These are phyloP conservation scores for Mycena haematopus DNA, from an alignment of 768 basidiomycete species.

Conservation along the genomic window DNA sequence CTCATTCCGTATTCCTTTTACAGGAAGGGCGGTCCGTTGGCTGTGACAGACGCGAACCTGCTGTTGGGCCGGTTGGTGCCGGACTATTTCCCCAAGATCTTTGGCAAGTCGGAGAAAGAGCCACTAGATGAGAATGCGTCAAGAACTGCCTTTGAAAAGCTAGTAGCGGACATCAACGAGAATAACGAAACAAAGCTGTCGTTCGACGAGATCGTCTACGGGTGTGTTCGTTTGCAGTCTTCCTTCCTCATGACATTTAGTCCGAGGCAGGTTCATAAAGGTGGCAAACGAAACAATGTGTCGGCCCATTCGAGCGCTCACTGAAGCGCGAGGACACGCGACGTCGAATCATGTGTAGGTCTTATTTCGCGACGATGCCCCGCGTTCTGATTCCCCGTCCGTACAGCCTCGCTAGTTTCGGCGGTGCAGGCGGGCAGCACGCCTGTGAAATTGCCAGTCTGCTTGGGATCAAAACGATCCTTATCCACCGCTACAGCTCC, in stretches of 20 bases:
- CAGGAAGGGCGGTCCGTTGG: slow-evolving; percentile 90
- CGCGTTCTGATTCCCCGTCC: slow-evolving; percentile 5
- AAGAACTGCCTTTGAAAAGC: slow-evolving; percentile 64
- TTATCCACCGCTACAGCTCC: slow-evolving; percentile 91
- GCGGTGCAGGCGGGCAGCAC: slow-evolving; percentile 91
- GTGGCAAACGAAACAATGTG: slow-evolving; percentile 98
- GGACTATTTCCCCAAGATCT: slow-evolving; percentile 94
- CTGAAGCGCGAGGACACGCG: slow-evolving; percentile 88
- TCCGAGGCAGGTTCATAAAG: slow-evolving; percentile 78
- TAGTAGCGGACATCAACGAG: slow-evolving; percentile 75
- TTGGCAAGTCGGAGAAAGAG: slow-evolving; percentile 88
- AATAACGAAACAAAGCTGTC: slow-evolving; percentile 62
- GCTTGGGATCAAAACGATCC: slow-evolving; percentile 85
- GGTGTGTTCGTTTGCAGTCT: slow-evolving; percentile 51
- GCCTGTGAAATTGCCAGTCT: slow-evolving; percentile 91
- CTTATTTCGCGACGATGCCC: neutral
- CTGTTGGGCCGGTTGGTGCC: slow-evolving; percentile 88
- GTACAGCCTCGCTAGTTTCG: slow-evolving; percentile 80
- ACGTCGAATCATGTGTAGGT: slow-evolving; percentile 73
- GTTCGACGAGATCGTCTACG: slow-evolving; percentile 89
- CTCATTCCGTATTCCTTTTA: slow-evolving; percentile 3
- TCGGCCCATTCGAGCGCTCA: slow-evolving; percentile 88
- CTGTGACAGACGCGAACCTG: slow-evolving; percentile 93
- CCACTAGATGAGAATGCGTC: slow-evolving; percentile 81
- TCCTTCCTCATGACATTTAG: neutral